Base-by-base conservation (phyloP, 805 yeast species). In the Sungouiella thailandica region DNA sequence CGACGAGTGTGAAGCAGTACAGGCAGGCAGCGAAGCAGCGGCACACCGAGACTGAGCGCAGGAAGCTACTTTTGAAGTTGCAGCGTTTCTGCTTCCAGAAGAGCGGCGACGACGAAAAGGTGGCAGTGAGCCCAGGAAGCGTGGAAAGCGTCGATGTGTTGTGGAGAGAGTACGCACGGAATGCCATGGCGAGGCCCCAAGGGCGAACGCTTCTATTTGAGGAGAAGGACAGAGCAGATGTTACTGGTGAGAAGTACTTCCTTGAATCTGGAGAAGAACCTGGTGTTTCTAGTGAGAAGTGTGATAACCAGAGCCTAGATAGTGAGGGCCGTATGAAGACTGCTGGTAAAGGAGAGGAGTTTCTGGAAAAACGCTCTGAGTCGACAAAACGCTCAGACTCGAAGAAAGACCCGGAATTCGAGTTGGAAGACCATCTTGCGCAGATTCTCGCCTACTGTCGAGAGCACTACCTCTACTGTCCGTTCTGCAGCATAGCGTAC, bases 71-170 rank as follows among this genome's bases (percentile, higher is more conserved):
- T 17, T 37, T 36, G 8, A 57, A 47, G 19, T 47, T 73, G 44
- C 73, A 68, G 44, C 62, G 61, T 34, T 42, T 55, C 9, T 68
- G 75, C 35, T 68, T 64, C 39, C 65, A 65, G 29, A 46, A 63
- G 35, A 60, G 65, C 17, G 72, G 68, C 0, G 73, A 67, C 23
- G 55, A 45, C 4, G 57, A 52, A 23, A 35, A 39, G 12, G 39
- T 51, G 32, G 37, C 39, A 13, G 40, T 46, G 3, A 7, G 22
- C 22, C 22, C 22, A 19, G 51, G 56, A 11, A 27, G 53, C 20
- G 39, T 59, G 11, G 38, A 34, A 5, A 28, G 37, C 9, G 45
- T 57, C 0, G 66, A 69, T 29, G 59, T 55, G 1, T 47, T 73
- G 23, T 72, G 77, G 77, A 7, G 22, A 9, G 8, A 9, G 9